Evolutionary conservation across 2,329 filamentous ascomycete genomes (phyloP), one percentile per base, ranked within the genome.

Genomic region (Aspergillus carbonarius): DNA sequence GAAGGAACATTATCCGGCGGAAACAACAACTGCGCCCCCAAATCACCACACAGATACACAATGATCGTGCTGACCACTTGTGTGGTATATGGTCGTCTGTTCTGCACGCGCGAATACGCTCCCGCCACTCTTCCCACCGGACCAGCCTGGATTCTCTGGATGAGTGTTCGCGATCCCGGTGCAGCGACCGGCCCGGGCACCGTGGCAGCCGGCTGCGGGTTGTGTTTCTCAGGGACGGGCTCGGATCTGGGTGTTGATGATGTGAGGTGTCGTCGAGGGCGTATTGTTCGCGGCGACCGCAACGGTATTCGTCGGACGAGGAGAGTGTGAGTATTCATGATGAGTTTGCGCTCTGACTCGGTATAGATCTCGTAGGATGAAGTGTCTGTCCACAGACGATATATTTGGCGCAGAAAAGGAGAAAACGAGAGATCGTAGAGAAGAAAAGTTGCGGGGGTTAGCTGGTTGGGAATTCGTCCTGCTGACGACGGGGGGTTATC

Each of bases 1-100:
- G 69, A 50, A 61, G 73, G 23, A 5, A 23, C 55, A 58, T 60
- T 54, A 37, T 72, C 68, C 7, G 69, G 63, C 10, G 78, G 72
- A 62, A 80, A 79, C 63, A 96, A 85, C 58, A 82, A 80, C 77
- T 96, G 92, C 47, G 92, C 91, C 46, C 86, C 87, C 55, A 95
- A 65, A 74, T 96, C 92, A 8, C 89, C 91, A 51, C 85, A 83
- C 39, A 93, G 81, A 71, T 92, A 96, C 59, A 96, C 91, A 39
- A 91, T 81, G 47, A 96, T 75, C 42, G 89, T 87, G 66, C 85
- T 92, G 63, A 83, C 81, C 60, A 96, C 73, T 78, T 97, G 93
- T 9, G 91, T 96, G n/a, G 83, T 77, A 70, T 91, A 90, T 0
- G 93, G 93, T 51, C 88, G 81, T 51, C 83, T 82, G 53, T 85